These are phyloP conservation scores for Kuraishia molischiana DNA, from an alignment of 805 yeast genomes.

Conservation along the genomic window DNA sequence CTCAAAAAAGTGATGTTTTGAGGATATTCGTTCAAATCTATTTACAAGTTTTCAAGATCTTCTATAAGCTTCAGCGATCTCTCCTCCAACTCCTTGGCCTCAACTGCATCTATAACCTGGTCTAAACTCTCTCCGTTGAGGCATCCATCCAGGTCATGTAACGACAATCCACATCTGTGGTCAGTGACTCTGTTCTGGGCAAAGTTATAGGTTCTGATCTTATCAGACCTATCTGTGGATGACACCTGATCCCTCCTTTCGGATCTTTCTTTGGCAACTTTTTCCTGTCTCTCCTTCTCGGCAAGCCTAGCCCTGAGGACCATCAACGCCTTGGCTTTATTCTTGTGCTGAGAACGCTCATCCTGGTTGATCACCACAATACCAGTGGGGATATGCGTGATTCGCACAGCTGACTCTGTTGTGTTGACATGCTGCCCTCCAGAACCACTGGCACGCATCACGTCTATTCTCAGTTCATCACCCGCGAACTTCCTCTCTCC, in stretches of 20 bases:
- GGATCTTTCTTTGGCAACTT: constrained; percentile 52
- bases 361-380: constrained; percentile 86
- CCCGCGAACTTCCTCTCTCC: constrained; percentile 64
- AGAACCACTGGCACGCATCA: constrained; percentile 95
- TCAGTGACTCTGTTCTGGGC: constrained; percentile 92
- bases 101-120: constrained; percentile 44
- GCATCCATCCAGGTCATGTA: constrained; percentile 66
- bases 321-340: constrained; percentile 85
- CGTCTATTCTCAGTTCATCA: constrained; percentile 85
- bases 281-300: constrained; percentile 60
- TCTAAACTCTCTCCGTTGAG: constrained; percentile 52
- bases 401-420: constrained; percentile 92
- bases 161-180: constrained; percentile 75
- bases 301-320: constrained; percentile 79
- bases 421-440: constrained; percentile 99
- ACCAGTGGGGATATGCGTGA: constrained; percentile 89
- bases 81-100: constrained; percentile 32
- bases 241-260: constrained; percentile 77
- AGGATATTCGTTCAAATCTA: too few species aligned
- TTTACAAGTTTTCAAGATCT: too few species aligned
- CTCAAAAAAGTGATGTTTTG: too few species aligned
- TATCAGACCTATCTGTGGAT: constrained; percentile 85
- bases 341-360: constrained; percentile 88
- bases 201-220: constrained; percentile 86
- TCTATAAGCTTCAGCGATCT: constrained; percentile 28